phyloP scores from a whole-genome alignment of 345 rosid species.

The Zanthoxylum bungeanum region DNA sequence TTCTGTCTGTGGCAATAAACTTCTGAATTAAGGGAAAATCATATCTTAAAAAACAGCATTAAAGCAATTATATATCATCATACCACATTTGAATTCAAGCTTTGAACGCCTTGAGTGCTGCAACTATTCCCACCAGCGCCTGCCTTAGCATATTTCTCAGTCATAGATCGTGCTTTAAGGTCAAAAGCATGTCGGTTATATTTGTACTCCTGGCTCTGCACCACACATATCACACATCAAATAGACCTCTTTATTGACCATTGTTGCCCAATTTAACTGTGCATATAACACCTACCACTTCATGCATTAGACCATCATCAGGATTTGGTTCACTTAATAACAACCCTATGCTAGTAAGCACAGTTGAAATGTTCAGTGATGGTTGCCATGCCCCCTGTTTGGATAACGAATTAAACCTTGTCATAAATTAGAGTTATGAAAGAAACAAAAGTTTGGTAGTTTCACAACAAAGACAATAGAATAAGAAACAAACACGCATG shows the following conservation, averaged over 20 bases:
- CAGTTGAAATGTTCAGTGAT: constrained; percentile 78
- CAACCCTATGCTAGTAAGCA: constrained; percentile 64
- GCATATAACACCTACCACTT: constrained; percentile 51
- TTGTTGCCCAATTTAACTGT: background rate
- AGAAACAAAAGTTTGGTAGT: background rate
- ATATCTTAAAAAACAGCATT: background rate
- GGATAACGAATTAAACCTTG: constrained; percentile 8
- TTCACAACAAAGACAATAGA: background rate
- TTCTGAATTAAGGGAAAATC: background rate
- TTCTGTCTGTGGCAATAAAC: constrained; percentile 36
- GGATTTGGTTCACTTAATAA: constrained; percentile 79
- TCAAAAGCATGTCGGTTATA: constrained; percentile 73
- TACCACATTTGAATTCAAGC: constrained; percentile 22
- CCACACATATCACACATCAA: constrained; percentile 16
- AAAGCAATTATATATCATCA: constrained; percentile 6
- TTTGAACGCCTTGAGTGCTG: constrained; percentile 24
- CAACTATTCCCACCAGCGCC: constrained; percentile 31
- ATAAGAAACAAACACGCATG: background rate
- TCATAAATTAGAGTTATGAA: constrained; percentile 4
- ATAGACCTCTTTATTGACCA: background rate
- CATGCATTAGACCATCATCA: constrained; percentile 82
- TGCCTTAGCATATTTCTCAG: constrained; percentile 58
- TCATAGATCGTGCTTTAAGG: constrained; percentile 63
- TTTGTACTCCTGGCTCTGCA: constrained; percentile 80
- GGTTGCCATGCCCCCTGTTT: constrained; percentile 91